Conservation (phyloP, 2,329 filamentous ascomycete species). For the Sporothrix globosa region DNA sequence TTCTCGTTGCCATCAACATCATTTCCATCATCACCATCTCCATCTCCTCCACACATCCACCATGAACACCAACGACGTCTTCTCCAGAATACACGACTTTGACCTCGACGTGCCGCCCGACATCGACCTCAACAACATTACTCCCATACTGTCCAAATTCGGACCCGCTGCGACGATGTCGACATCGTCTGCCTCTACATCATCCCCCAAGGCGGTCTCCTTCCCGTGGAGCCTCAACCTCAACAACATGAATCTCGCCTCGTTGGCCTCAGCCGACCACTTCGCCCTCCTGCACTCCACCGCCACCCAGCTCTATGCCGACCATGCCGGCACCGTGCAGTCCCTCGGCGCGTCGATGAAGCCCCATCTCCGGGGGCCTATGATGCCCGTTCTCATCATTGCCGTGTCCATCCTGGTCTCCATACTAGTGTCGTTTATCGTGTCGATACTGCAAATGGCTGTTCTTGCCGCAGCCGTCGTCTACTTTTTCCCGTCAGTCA, state of each 20-base stretch:
- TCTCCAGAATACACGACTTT: neutral
- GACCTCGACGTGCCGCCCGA: slow-evolving; percentile 24
- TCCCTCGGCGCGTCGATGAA: neutral
- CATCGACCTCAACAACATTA: slow-evolving; percentile 10
- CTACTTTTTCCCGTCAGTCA: slow-evolving; percentile 22
- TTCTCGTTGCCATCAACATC: neutral
- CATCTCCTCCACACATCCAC: neutral
- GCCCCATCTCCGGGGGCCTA: slow-evolving; percentile 23
- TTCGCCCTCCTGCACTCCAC: slow-evolving; percentile 20
- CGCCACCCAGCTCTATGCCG: slow-evolving; percentile 9
- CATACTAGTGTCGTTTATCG: slow-evolving; percentile 21
- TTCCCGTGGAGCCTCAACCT: neutral
- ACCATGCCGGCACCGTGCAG: slow-evolving; percentile 12
- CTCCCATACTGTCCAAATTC: slow-evolving; percentile 8
- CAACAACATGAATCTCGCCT: neutral
- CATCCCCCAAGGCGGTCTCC: neutral
- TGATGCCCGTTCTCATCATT: slow-evolving; percentile 27
- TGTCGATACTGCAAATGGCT: slow-evolving; percentile 22
- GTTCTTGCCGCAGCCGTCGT: slow-evolving; percentile 10
- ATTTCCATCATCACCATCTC: neutral
- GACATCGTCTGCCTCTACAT: neutral
- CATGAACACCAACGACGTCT: slow-evolving; percentile 23
- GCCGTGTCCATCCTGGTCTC: slow-evolving; percentile 12
- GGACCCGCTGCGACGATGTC: neutral
- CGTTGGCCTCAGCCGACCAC: slow-evolving; percentile 1